Percentiles rank a stretch among this genome's conserved stretches.
Evolutionary conservation across 176 grass and related monocot species (phyloP).

Genomic region (Aegilops sharonensis): DNA sequence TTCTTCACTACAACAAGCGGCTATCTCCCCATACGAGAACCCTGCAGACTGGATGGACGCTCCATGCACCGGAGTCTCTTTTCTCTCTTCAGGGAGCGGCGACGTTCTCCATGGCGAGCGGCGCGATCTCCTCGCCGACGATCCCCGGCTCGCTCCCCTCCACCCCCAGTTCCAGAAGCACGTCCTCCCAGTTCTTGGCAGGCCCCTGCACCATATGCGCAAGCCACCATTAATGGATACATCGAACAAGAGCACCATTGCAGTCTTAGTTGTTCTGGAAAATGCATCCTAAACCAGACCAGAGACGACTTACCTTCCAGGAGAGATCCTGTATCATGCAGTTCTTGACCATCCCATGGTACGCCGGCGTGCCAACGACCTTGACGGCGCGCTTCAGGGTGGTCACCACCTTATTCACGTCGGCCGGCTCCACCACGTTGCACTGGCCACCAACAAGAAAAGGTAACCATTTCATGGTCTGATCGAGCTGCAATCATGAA

Average conservation of each 20-base stretch:
- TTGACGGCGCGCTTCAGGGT: constrained; percentile 67
- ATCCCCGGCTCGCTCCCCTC: constrained; percentile 60
- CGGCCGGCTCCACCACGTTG: constrained; percentile 46
- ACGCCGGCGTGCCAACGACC: constrained; percentile 54
- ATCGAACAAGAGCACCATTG: not conserved
- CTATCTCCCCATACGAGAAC: not conserved
- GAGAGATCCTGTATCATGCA: constrained; percentile 94
- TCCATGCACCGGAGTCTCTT: not conserved
- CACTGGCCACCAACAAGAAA: constrained; percentile 40
- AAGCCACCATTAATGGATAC: not conserved
- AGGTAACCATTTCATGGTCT: not conserved
- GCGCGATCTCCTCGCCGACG: constrained; percentile 73
- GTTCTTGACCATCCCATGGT: constrained; percentile 75
- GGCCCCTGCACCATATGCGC: constrained; percentile 44
- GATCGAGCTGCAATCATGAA: not conserved
- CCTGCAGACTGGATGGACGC: not conserved
- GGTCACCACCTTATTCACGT: constrained; percentile 63
- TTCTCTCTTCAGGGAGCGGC: constrained; percentile 62
- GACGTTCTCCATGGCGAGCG: constrained; percentile 82
- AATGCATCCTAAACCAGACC: not conserved
- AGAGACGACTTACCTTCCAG: constrained; percentile 60
- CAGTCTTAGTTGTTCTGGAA: not conserved
- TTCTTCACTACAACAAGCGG: constrained; percentile 30
- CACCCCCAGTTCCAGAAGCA: constrained; percentile 53
- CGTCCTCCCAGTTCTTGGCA: constrained; percentile 79